Base-by-base conservation (phyloP, 2,329 filamentous ascomycete species). In the Penicillium brevicompactum region DNA sequence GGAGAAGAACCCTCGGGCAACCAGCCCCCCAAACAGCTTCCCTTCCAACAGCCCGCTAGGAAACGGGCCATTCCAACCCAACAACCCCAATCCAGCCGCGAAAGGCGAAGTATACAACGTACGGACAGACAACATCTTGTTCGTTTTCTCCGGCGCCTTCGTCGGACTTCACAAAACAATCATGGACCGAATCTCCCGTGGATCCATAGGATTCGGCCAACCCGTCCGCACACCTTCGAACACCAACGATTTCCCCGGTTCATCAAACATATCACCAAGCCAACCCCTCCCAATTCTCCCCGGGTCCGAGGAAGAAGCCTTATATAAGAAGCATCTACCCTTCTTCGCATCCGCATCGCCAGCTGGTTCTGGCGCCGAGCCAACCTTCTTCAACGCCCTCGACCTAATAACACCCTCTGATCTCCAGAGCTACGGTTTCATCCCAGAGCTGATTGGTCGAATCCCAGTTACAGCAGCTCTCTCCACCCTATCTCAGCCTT, bases 141-240 rank as follows among this genome's bases (percentile, higher is more conserved):
- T 99, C 76, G 92, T 99, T 41, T 96, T 94, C 72, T 95, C 92
- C 11, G 94, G 94, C 16, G 94, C 94, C 16, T 99, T 99, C 70
- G 90, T 95, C 34, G 93, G 92, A 2, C 80, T 97, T 1, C 91
- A 97, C 67, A 96, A 95, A 71, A 84, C 89, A 32, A 85, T 99
- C 46, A 80, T 96, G 56, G 89, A 92, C 55, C 87, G 94, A n/a
- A 88, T 97, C 43, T 88, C 91, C 11, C 91, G 89, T 68, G 86
- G 87, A 10, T 89, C 90, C 3, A 93, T 99, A 63, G 94, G 94
- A 0, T 99, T 99, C 66, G 92, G 92, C 5, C 92, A 92, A 4
- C 87, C 89, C 21, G 84, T 97, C 16, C 86, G 89, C 24, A 76
- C 82, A 27, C 70, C 72, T 22, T 68, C 74, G n/a, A 69, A 62